Base-by-base conservation (phyloP, 306 rosid species). In the Lotus japonicus region DNA sequence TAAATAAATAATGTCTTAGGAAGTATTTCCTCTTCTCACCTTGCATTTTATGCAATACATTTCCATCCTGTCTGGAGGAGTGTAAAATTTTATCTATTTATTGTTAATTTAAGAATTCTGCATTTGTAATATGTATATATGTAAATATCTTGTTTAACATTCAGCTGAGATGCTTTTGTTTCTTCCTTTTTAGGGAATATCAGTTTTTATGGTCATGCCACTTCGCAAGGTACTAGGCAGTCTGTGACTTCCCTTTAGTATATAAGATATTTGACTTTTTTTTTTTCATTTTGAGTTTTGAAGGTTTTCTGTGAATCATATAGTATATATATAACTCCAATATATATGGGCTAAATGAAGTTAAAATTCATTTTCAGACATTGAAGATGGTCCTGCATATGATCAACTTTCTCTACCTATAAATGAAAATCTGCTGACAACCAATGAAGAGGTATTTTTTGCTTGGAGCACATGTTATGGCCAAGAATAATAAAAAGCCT, bases 371-470 rank as follows among this genome's bases (percentile, higher is more conserved):
- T 83, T 1, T 80, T 66, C 79, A 94, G 97, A 87, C 44, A 64
- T 49, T 12, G 87, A 88, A 19, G 87, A 80, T 26, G 86, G 73
- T 66, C 85, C 82, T 9, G 59, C 77, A 4, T 90, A 88, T 85
- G 75, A 75, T 18, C 85, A 73, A 41, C 81, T 94, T 55, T 72
- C 90, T 62, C 79, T 64, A 18, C 4, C 73, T 45, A 70, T 88
- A 21, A 76, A 86, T 53, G 86, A 85, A 75, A 85, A 84, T 74
- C 80, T 94, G 39, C 60, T 90, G 49, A 13, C 77, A 35, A 17
- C 85, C 66, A 73, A 76, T 79, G 70, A 23, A 11, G 67, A 78
- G 87, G 95, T 87, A 83, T 42, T 33, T 68, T 16, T 67, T 63
- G 14, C 55, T 53, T 60, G 45, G 46, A 69, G 46, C 56, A 11